These are phyloP conservation scores for Ambrosiella xylebori DNA, from an alignment of 2,329 filamentous ascomycete species.

Conservation along the genomic window DNA sequence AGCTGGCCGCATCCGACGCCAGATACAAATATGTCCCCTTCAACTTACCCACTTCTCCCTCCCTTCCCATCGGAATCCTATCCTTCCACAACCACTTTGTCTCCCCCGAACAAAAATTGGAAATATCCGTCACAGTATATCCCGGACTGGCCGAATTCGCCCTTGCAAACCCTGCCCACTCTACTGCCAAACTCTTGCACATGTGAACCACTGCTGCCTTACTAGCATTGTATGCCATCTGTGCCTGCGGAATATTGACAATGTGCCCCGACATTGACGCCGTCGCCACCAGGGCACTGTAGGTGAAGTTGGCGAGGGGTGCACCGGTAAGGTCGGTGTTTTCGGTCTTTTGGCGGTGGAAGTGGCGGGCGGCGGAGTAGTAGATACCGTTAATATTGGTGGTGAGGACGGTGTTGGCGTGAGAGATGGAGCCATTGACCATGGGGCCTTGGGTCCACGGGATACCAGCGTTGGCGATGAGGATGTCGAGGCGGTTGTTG, in stretches of 20 bases:
- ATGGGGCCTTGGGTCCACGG: constrained; percentile 54
- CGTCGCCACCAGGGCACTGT: constrained; percentile 60
- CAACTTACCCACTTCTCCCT: constrained; percentile 56
- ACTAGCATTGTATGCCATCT: constrained; percentile 56
- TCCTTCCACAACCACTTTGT: constrained; percentile 55
- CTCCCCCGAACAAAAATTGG: constrained; percentile 35
- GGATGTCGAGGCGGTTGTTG: constrained; percentile 28
- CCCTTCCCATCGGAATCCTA: constrained; percentile 25
- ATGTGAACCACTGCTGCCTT: constrained; percentile 48
- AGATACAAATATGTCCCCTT: constrained; percentile 73
- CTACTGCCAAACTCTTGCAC: constrained; percentile 46
- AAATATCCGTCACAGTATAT: constrained; percentile 60
- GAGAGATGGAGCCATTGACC: constrained; percentile 44
- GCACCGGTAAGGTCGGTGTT: constrained; percentile 45
- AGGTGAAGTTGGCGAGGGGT: constrained; percentile 39
- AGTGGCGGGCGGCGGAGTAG: constrained; percentile 51
- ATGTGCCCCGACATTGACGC: constrained; percentile 66
- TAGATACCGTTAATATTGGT: constrained; percentile 64
- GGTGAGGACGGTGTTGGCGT: constrained; percentile 49
- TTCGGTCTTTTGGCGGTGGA: constrained; percentile 51
- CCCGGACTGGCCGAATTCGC: constrained; percentile 58
- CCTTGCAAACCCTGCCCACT: constrained; percentile 60
- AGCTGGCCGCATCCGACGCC: constrained; percentile 65
- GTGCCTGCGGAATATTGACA: constrained; percentile 59
- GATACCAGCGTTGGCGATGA: constrained; percentile 41